Evolutionary conservation across 257 asterid genomes (phyloP).

Genomic region (Nicotiana knightiana): DNA sequence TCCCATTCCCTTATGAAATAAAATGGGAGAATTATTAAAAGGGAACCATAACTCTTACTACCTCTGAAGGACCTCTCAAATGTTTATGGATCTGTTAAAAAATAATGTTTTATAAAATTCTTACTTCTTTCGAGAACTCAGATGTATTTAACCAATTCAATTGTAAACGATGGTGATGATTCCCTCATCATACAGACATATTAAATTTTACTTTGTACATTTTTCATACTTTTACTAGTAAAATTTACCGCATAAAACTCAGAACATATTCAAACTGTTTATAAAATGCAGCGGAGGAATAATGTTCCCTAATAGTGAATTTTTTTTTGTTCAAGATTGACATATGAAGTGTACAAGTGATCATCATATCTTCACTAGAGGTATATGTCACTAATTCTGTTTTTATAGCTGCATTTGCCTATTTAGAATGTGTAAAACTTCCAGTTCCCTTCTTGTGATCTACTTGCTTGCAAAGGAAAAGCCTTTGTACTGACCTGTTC

Average conservation of each 20-base stretch:
- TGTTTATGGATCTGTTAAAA: not conserved
- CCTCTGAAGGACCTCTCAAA: not conserved
- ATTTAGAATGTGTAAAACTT: not conserved
- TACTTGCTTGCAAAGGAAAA: not conserved
- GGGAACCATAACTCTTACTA: not conserved
- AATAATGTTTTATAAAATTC: not conserved
- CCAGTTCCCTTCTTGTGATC: not conserved
- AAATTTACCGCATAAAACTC: not conserved
- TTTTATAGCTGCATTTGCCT: not conserved
- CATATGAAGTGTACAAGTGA: not conserved
- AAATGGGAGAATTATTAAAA: not conserved
- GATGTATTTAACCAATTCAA: not conserved
- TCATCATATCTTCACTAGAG: not conserved
- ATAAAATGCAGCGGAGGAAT: not conserved
- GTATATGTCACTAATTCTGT: not conserved
- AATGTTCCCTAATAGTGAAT: not conserved
- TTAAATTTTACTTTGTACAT: not conserved
- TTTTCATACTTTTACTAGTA: not conserved
- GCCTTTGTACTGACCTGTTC: conserved; percentile 61
- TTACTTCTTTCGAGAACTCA: not conserved
- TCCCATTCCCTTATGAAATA: not conserved
- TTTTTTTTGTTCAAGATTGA: not conserved
- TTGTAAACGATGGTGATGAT: not conserved
- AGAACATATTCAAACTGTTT: not conserved
- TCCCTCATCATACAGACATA: not conserved